phyloP scores from a whole-genome alignment of 371 early-diverging fungal species.

The Saksenaea vasiformis region DNA sequence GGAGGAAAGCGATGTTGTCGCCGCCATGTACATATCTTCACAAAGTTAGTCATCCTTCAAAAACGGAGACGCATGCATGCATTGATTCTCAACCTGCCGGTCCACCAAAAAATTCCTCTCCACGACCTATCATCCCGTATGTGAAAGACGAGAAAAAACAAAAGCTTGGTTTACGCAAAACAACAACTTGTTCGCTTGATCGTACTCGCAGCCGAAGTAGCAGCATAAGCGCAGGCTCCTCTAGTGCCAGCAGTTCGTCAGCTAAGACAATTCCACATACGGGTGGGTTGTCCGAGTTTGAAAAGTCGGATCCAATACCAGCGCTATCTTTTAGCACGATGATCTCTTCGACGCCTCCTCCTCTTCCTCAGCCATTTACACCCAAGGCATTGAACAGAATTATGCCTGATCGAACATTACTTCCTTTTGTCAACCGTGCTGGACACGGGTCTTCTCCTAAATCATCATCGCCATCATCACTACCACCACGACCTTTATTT shows the following conservation, averaged over 20 bases:
- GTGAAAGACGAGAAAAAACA: no score
- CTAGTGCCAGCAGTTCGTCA: not conserved
- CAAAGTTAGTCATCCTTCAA: constrained; percentile 4
- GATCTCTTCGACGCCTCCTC: not conserved
- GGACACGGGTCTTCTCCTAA: not conserved
- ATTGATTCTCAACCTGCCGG: constrained; percentile 3
- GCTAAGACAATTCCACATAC: not conserved
- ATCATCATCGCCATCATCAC: not conserved
- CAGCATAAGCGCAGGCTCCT: not conserved
- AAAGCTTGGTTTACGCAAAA: no score
- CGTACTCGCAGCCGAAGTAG: not conserved
- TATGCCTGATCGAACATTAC: not conserved
- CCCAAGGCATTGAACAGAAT: not conserved
- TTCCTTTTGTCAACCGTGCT: not conserved
- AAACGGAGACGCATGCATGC: constrained; percentile 3
- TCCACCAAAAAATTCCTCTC: constrained; percentile 2
- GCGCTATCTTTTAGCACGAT: not conserved
- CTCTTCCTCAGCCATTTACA: no score
- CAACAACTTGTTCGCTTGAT: not conserved
- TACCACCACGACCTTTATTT: not conserved
- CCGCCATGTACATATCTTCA: constrained; percentile 5
- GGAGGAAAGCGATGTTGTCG: not conserved
- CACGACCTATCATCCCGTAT: not conserved
- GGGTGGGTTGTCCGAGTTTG: not conserved
- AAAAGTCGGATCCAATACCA: not conserved